phyloP scores from a whole-genome alignment of 352 stramenopile species.

The Aphanomyces astaci region DNA sequence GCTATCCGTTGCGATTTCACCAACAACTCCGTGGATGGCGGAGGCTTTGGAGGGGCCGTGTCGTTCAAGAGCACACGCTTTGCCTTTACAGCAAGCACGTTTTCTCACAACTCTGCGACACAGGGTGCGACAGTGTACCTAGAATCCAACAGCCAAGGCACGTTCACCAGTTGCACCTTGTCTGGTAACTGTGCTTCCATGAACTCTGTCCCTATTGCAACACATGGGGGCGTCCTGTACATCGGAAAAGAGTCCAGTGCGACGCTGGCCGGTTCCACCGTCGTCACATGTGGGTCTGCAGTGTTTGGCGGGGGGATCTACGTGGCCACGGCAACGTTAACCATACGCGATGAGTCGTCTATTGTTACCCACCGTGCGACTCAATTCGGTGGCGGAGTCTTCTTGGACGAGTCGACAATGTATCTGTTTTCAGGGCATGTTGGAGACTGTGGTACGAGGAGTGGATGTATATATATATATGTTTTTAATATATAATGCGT shows the following conservation, averaged over 20 bases:
- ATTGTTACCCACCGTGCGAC: not conserved
- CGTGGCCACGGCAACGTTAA: not conserved
- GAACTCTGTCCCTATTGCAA: not conserved
- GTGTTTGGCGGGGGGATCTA: not conserved
- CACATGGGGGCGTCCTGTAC: not conserved
- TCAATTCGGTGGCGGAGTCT: slow-evolving; percentile 14
- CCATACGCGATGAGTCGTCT: not conserved
- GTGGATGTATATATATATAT: not conserved
- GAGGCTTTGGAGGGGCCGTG: not conserved
- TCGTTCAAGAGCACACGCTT: not conserved
- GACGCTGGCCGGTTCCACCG: not conserved
- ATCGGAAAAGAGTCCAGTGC: not conserved
- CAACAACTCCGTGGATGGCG: not conserved
- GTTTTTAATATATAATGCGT: not conserved
- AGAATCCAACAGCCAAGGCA: not conserved
- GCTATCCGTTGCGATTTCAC: not conserved
- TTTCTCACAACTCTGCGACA: not conserved
- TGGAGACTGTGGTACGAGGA: not conserved
- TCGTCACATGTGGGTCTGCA: not conserved
- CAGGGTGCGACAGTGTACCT: not conserved
- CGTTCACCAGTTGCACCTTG: not conserved
- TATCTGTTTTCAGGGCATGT: not conserved
- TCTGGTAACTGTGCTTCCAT: not conserved
- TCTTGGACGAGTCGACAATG: not conserved
- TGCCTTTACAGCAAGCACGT: not conserved